A percentile compares a stretch with the other conserved stretches of the same genome.
These are phyloP conservation scores for Reutealis trisperma DNA, from an alignment of 345 rosid species.

Conservation along the genomic window DNA sequence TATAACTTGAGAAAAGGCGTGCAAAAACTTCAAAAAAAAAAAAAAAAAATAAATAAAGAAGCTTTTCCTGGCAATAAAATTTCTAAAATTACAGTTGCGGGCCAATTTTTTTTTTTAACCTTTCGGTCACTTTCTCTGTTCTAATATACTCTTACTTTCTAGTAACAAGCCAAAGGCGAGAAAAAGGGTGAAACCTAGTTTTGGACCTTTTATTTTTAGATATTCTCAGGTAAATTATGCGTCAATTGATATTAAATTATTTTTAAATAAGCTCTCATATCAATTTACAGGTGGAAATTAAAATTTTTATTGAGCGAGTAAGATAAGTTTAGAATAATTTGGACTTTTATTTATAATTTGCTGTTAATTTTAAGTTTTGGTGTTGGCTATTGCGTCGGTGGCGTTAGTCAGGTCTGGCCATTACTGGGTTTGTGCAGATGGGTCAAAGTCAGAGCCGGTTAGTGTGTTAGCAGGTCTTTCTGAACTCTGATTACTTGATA, in stretches of 20 bases:
- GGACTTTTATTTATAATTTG: no score
- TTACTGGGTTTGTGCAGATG: background rate
- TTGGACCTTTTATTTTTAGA: no score
- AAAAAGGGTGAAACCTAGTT: background rate
- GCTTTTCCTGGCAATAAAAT: background rate
- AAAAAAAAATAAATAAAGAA: background rate
- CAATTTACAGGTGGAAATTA: no score
- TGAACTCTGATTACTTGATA: constrained; percentile 12
- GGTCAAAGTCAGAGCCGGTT: constrained; percentile 25
- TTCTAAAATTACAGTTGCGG: background rate
- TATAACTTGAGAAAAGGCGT: background rate
- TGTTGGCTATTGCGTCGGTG: background rate
- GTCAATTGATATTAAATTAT: no score
- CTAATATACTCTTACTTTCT: no score
- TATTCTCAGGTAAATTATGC: no score
- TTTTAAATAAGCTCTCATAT: no score
- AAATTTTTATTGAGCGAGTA: no score
- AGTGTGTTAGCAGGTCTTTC: background rate
- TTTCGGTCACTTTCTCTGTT: constrained; percentile 19
- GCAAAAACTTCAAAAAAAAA: no score
- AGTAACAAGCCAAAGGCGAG: no score
- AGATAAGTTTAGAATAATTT: no score
- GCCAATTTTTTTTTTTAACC: constrained; percentile 4
- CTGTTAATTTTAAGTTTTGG: no score
- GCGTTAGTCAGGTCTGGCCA: constrained; percentile 1